Evolutionary conservation across 108 stramenopile species (phyloP), one percentile per base, ranked within the genome.

Genomic region (Aureococcus anophagefferens): DNA sequence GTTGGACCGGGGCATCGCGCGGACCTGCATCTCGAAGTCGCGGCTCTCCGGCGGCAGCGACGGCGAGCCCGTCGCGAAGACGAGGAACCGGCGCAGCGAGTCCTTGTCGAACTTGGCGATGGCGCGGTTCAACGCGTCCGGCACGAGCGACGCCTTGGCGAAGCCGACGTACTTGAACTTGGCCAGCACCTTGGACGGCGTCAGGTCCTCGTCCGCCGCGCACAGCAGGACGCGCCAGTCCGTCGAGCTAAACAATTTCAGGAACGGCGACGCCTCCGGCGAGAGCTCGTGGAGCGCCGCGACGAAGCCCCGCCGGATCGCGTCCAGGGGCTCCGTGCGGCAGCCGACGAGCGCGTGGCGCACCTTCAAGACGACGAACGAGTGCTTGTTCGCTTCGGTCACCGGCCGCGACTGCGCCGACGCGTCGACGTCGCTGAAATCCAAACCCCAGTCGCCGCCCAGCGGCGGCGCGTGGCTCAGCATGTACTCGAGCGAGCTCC

Each of bases 141-240:
- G 40, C 40, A 44, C 40, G 40, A 44, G 9, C 9, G 40, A 44
- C 9, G 9, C 9, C 40, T 44, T 44, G 40, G 40, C 9, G 9
- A 5, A 44, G 40, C 40, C 40, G 40, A 44, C 40, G 40, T 11
- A 78, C 33, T 34, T 33, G 35, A 77, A 5, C 30, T 74, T 72
- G 16, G 66, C 65, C 25, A 76, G 37, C 28, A 66, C 72, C 74
- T 69, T 7, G 4, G 11, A 32, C 9, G 32, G 71, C 30, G 65
- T 32, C n/a, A 64, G 17, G 30, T 4, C 9, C 9, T 77, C 73
- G 45, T 70, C 74, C 35, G 77, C 74, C 30, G 77, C 79, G 73
- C 79, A 79, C 45, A 79, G 64, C 74, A 79, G 33, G 21, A 79
- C 71, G 63, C 79, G 59, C 79, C 79, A 79, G 64, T 79, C 79